These are phyloP conservation scores for Lentinula boryana DNA, from an alignment of 768 basidiomycete species.

Conservation along the genomic window DNA sequence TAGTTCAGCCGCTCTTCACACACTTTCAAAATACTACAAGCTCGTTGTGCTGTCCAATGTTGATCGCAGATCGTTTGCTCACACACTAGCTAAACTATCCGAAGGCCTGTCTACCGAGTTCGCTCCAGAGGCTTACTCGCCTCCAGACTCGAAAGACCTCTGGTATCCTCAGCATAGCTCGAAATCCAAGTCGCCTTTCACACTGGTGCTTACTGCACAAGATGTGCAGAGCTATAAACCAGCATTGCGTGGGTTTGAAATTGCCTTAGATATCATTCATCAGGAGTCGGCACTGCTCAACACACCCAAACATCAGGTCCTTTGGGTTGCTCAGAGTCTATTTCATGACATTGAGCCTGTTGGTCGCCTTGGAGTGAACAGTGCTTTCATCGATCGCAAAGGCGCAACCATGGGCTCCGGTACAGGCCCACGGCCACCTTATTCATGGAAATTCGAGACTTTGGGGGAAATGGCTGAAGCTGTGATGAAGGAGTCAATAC, in stretches of 20 bases:
- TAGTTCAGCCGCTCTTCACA: conserved; percentile 50
- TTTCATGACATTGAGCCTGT: conserved; percentile 64
- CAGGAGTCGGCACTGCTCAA: conserved; percentile 35
- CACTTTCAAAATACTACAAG: conserved; percentile 57
- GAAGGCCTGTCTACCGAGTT: conserved; percentile 23
- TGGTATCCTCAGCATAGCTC: conserved; percentile 40
- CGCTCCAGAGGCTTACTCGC: not conserved
- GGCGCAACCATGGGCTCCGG: conserved; percentile 23
- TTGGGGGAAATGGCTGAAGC: conserved; percentile 56
- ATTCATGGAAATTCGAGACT: conserved; percentile 52
- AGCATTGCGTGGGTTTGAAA: conserved; percentile 45
- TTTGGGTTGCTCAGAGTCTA: conserved; percentile 65
- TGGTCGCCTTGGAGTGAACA: conserved; percentile 44
- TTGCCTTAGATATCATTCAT: conserved; percentile 38
- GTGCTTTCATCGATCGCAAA: conserved; percentile 64
- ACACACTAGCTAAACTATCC: conserved; percentile 52
- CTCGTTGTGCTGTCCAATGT: conserved; percentile 76
- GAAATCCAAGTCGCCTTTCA: conserved; percentile 51
- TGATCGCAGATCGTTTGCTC: conserved; percentile 55
- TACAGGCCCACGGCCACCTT: conserved; percentile 21
- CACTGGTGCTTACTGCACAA: conserved; percentile 64
- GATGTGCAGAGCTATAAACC: conserved; percentile 74
- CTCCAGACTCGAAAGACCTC: conserved; percentile 18
- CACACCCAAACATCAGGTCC: conserved; percentile 35
- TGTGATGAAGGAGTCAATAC: conserved; percentile 34